phyloP scores from a whole-genome alignment of 83 land plant species.

The Thuja plicata region DNA sequence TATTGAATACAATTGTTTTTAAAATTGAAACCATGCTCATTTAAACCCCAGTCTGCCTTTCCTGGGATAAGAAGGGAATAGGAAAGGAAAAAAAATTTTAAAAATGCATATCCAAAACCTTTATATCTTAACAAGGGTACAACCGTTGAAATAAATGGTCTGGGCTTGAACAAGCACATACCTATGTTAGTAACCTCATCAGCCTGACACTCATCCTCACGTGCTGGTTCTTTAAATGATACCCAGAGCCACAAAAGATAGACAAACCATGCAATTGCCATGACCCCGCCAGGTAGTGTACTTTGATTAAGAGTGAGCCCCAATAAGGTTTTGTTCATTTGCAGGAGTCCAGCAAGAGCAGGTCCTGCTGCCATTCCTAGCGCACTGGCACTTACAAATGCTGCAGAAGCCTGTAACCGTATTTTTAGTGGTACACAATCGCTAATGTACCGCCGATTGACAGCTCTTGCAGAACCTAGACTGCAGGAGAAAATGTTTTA shows the following conservation, averaged over 20 bases:
- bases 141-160: background rate
- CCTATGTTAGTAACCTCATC: slow-evolving; percentile 25
- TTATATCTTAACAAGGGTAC: background rate
- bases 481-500: slow-evolving; percentile 35
- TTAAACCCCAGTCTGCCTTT: background rate
- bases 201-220: slow-evolving; percentile 19
- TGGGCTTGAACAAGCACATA: slow-evolving; percentile 11
- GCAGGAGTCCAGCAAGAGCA: slow-evolving; percentile 88
- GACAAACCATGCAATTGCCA: slow-evolving; percentile 80
- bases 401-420: slow-evolving; percentile 93
- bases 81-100: background rate
- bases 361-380: slow-evolving; percentile 99
- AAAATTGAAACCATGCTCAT: background rate
- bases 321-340: slow-evolving; percentile 51
- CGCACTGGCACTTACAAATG: slow-evolving; percentile 98
- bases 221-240: slow-evolving; percentile 80
- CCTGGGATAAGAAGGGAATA: background rate
- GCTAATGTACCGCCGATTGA: slow-evolving; percentile 93
- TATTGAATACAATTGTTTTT: background rate
- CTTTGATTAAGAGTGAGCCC: slow-evolving; percentile 72
- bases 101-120: background rate
- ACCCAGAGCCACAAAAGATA: slow-evolving; percentile 73
- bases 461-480: slow-evolving; percentile 97
- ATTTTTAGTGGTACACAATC: slow-evolving; percentile 89
- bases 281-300: slow-evolving; percentile 97